phyloP scores from a whole-genome alignment of 2,329 filamentous ascomycete genomes.

The Exophiala phaeomuriformis region DNA sequence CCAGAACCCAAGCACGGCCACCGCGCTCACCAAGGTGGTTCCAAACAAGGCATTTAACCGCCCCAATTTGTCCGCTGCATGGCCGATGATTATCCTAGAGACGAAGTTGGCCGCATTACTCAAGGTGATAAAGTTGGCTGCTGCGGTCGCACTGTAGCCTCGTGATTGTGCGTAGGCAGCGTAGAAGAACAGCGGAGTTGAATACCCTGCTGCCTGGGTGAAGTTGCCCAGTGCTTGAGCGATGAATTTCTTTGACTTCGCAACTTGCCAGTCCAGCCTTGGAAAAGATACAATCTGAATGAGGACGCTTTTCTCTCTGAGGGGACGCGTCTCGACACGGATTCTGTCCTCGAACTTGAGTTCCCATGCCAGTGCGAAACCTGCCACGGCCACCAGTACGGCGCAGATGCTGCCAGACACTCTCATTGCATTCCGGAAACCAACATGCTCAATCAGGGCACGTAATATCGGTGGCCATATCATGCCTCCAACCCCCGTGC shows the following conservation, averaged over 20 bases:
- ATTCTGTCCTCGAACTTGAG: no score
- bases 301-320: not conserved
- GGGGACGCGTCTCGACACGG: not conserved
- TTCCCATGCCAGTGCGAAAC: not conserved
- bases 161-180: conserved; percentile 33
- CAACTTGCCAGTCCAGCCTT: not conserved
- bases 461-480: conserved; percentile 40
- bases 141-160: conserved; percentile 32
- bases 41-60: conserved; percentile 34
- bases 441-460: conserved; percentile 1
- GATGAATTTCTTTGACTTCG: not conserved
- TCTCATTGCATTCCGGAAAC: not conserved
- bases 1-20: not conserved
- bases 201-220: conserved; percentile 35
- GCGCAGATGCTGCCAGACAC: not conserved
- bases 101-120: conserved; percentile 35
- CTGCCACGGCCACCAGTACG: not conserved
- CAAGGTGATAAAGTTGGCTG: conserved; percentile 35
- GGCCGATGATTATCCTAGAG: conserved; percentile 34
- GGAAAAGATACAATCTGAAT: not conserved
- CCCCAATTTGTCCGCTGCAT: conserved; percentile 34
- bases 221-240: conserved; percentile 30
- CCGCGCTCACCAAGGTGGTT: conserved; percentile 18
- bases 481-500: conserved; percentile 53
- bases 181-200: conserved; percentile 35